Conservation (phyloP, 306 rosid genomes). For the Pyrus pyrifolia region DNA sequence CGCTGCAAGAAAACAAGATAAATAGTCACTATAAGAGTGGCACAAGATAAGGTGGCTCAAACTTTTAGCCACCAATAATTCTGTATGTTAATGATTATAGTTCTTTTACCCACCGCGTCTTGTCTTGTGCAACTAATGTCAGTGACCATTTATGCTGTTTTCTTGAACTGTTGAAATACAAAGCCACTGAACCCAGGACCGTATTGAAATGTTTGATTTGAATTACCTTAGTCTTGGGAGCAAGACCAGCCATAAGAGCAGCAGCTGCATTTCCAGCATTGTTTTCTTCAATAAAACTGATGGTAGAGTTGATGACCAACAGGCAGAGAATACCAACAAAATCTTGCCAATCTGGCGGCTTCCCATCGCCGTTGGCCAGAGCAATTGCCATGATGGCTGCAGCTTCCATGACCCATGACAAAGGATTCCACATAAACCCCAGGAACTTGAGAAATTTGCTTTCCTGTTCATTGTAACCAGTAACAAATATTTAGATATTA, state of each 20-base stretch:
- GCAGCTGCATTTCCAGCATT: conserved; percentile 99
- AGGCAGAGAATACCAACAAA: conserved; percentile 78
- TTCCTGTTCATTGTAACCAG: conserved; percentile 44
- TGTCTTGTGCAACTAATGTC: no score
- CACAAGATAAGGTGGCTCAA: no score
- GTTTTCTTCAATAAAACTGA: conserved; percentile 96
- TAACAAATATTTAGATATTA: not conserved
- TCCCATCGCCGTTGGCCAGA: conserved; percentile 79
- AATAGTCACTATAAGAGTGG: no score
- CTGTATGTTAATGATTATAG: no score
- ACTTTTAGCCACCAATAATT: not conserved
- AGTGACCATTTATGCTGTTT: not conserved
- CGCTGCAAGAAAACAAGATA: not conserved
- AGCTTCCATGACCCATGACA: conserved; percentile 98
- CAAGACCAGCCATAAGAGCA: conserved; percentile 99
- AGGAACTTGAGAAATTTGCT: conserved; percentile 93
- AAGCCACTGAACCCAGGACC: not conserved
- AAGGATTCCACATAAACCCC: conserved; percentile 99
- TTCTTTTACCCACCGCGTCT: no score
- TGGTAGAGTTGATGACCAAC: conserved; percentile 88
- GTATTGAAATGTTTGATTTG: not conserved
- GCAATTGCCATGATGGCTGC: conserved; percentile 97
- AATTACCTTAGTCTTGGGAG: conserved; percentile 89
- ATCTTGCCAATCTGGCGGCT: conserved; percentile 98
- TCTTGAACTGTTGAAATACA: not conserved